Evolutionary conservation across 1,139 yeast genomes (phyloP).

Genomic region (Debaryomyces psychrophilus): DNA sequence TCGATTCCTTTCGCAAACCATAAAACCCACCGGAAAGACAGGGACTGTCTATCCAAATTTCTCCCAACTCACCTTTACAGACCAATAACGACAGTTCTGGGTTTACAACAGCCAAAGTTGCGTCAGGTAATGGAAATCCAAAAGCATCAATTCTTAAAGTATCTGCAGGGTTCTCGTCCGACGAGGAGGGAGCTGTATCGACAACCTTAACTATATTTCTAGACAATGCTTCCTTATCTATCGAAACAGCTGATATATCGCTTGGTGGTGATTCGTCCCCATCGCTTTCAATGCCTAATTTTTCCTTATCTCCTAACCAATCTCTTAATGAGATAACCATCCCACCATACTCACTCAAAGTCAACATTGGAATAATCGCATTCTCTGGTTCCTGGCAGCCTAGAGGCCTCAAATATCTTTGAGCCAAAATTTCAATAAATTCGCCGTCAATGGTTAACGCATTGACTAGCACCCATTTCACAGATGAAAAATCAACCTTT

Average conservation of each 20-base stretch:
- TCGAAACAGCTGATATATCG: slow-evolving; percentile 68
- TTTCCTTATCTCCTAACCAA: slow-evolving; percentile 76
- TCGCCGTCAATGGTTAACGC: slow-evolving; percentile 95
- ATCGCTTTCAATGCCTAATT: slow-evolving; percentile 43
- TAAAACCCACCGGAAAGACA: slow-evolving; percentile 88
- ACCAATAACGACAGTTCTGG: slow-evolving; percentile 81
- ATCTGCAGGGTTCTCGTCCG: slow-evolving; percentile 54
- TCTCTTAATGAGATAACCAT: slow-evolving; percentile 91
- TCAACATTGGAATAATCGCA: slow-evolving; percentile 86
- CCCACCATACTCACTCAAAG: slow-evolving; percentile 94
- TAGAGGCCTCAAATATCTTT: slow-evolving; percentile 86
- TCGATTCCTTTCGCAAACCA: slow-evolving; percentile 70
- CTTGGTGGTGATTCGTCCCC: slow-evolving; percentile 41
- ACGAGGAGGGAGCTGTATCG: slow-evolving; percentile 60
- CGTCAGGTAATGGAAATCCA: slow-evolving; percentile 93
- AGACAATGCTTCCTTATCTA: slow-evolving; percentile 81
- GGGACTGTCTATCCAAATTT: slow-evolving; percentile 93
- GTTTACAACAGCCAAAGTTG: slow-evolving; percentile 89
- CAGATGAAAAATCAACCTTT: slow-evolving; percentile 75
- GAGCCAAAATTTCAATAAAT: slow-evolving; percentile 86
- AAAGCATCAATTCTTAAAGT: slow-evolving; percentile 80
- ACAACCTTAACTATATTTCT: slow-evolving; percentile 76
- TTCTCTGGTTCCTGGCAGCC: slow-evolving; percentile 81
- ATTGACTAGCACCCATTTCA: slow-evolving; percentile 88
- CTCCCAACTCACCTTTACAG: slow-evolving; percentile 84